Base-by-base conservation (phyloP, 2,329 filamentous ascomycete genomes). In the Aureobasidium sp. region DNA sequence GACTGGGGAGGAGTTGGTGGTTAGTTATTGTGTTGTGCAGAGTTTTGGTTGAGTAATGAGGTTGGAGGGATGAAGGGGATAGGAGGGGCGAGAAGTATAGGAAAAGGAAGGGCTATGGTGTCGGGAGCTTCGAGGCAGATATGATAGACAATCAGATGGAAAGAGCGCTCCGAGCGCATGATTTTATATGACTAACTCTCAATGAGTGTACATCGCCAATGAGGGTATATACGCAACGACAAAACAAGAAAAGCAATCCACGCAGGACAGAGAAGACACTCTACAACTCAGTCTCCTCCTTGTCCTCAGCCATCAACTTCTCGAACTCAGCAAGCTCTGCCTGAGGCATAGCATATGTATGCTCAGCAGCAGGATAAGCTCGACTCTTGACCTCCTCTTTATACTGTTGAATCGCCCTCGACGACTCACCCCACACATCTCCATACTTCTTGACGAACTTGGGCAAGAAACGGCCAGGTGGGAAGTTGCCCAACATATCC, bases 371-470 rank as follows among this genome's bases (percentile, higher is more conserved):
- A 9, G 96, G 96, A 75, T 97, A 99, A 67, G 86, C 85, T 38
- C 95, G 85, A 67, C 84, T 90, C 83, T 97, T 98, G 18, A 98
- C 96, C 71, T 99, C 96, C 8, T 90, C 87, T 68, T 90, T 88
- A 78, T 98, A 99, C 56, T 89, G 80, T 76, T 92, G 86, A 66
- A 98, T 93, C 3, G 95, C 95, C 69, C 82, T 87, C 70, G 91
- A 81, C 53, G 90, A 90, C 82, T 97, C 95, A 5, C 85, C 85
- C 95, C 96, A 99, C 1, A 98, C 92, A 78, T 97, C 88, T 38
- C 94, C 95, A 77, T 97, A 99, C 78, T 93, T 90, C 83, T 97
- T 98, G 69, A 98, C 96, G 75, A 99, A 99, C 77, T 97, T 98
- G 64, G 96, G 95, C 54, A 99, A 81, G 77, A 94, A 97, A 16